Evolutionary conservation across 768 basidiomycete species (phyloP).

Genomic region (Kwoniella sp.): DNA sequence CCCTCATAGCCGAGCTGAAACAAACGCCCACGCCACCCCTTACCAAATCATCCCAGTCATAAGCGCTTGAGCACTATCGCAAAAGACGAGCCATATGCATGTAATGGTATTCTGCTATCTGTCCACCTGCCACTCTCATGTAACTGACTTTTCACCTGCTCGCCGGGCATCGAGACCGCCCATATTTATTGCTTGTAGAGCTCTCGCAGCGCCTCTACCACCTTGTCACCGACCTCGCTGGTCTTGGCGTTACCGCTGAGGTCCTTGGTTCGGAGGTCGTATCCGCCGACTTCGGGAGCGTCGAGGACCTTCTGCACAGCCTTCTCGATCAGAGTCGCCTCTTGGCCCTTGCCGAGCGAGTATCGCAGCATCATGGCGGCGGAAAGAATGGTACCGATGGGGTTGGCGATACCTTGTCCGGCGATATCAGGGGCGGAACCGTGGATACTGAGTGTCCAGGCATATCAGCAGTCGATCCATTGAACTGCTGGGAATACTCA

Average conservation of each 20-base stretch:
- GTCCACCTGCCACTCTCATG: too few species aligned
- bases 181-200: constrained; percentile 53
- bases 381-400: constrained; percentile 89
- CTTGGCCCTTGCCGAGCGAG: constrained; percentile 80
- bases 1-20: too few species aligned
- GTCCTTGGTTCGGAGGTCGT: constrained; percentile 77
- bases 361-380: constrained; percentile 90
- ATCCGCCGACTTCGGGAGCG: constrained; percentile 62
- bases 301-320: constrained; percentile 91
- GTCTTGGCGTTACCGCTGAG: constrained; percentile 75
- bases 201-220: constrained; percentile 67
- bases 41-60: too few species aligned
- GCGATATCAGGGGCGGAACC: constrained; percentile 94
- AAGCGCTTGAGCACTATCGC: too few species aligned
- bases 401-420: constrained; percentile 89
- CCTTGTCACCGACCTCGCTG: constrained; percentile 72
- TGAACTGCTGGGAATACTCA: constrained; percentile 13
- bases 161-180: too few species aligned
- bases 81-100: too few species aligned
- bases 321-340: constrained; percentile 77
- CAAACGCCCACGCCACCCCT: too few species aligned
- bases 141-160: too few species aligned
- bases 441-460: constrained; percentile 58
- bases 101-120: too few species aligned
- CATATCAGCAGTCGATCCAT: not conserved